A percentile compares a stretch with the other conserved stretches of the same genome.
phyloP scores from a whole-genome alignment of 768 basidiomycete species.

The Tricholoma sp. region DNA sequence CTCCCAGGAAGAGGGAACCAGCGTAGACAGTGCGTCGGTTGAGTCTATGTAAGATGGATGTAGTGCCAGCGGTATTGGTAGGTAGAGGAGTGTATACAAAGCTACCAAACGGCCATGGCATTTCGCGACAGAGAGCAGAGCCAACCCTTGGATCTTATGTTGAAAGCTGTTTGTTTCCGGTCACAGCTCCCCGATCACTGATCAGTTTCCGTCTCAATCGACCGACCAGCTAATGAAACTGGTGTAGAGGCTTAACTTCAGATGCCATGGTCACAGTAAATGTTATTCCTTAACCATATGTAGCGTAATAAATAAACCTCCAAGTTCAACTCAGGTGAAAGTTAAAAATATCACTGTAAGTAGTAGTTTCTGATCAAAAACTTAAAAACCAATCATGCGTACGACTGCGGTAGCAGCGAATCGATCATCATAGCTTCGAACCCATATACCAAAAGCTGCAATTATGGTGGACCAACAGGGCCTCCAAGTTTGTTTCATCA shows the following conservation, averaged over 20 bases:
- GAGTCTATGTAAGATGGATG: background rate
- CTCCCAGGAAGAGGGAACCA: background rate
- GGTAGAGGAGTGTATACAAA: background rate
- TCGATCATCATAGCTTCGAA: background rate
- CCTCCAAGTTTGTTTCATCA: background rate
- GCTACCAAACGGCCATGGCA: constrained; percentile 1
- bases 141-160: background rate
- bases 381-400: background rate
- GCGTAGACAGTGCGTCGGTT: constrained; percentile 4
- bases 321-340: background rate
- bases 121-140: background rate
- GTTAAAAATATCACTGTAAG: background rate
- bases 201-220: background rate
- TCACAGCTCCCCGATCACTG: background rate
- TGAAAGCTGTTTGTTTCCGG: background rate
- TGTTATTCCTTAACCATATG: background rate
- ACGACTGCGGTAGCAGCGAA: background rate
- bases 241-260: too few relatives aligned
- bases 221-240: too few relatives aligned
- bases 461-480: background rate
- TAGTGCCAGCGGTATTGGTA: background rate
- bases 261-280: background rate
- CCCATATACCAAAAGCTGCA: background rate
- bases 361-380: background rate
- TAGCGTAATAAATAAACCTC: background rate